These are phyloP conservation scores for Raffaelea albimanens DNA, from an alignment of 2,329 filamentous ascomycete genomes.

Conservation along the genomic window DNA sequence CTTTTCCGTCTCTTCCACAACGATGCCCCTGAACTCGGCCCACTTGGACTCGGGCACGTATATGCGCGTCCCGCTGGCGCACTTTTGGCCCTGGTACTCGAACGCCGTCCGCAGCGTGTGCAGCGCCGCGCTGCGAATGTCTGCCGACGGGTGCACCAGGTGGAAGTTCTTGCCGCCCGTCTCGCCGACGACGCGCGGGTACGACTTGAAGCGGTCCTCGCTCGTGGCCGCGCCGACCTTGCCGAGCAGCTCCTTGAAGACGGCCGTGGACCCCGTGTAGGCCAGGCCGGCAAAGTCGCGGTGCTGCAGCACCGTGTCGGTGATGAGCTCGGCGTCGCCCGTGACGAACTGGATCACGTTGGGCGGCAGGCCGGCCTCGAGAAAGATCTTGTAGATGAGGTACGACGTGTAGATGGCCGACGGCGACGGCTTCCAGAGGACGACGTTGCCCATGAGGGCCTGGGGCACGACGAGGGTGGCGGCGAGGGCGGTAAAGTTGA, in stretches of 20 bases:
- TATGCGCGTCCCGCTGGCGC: constrained; percentile 38
- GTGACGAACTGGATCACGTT: constrained; percentile 90
- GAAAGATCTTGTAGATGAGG: constrained; percentile 77
- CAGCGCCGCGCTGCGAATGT: constrained; percentile 32
- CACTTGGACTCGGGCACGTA: constrained; percentile 42
- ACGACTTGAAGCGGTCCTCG: constrained; percentile 70
- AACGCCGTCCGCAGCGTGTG: constrained; percentile 38
- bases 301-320: constrained; percentile 64
- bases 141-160: constrained; percentile 35
- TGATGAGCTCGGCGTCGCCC: constrained; percentile 76
- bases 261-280: constrained; percentile 83
- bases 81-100: constrained; percentile 43
- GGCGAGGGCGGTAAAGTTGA: constrained; percentile 94
- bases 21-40: constrained; percentile 27
- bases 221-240: constrained; percentile 73
- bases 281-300: constrained; percentile 79
- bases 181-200: constrained; percentile 43
- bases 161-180: constrained; percentile 45
- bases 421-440: constrained; percentile 92
- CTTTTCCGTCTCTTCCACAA: constrained; percentile 26
- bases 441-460: constrained; percentile 84
- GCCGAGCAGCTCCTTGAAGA: constrained; percentile 81
- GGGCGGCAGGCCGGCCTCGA: constrained; percentile 79
- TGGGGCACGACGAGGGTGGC: constrained; percentile 76
- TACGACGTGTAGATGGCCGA: constrained; percentile 78